Evolutionary conservation across 805 yeast genomes (phyloP), one percentile per base, ranked within the genome.

Genomic region (Helenozyma rhizophorensis): DNA sequence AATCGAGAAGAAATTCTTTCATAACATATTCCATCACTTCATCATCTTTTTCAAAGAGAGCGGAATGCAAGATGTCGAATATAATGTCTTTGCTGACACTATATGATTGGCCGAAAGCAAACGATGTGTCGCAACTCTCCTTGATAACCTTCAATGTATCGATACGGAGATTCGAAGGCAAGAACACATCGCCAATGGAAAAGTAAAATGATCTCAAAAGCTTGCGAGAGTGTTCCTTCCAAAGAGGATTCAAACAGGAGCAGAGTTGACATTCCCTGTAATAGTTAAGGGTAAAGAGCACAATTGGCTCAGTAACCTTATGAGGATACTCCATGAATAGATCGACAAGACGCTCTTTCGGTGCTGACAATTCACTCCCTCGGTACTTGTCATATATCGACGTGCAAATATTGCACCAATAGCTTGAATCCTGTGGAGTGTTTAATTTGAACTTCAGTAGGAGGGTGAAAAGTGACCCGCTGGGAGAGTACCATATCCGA

Each of bases 231-330:
- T 74, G 73, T 2, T 55, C 62, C 28, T 58, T 56, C 84, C 88
- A 81, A 7, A 64, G 53, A 0, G 69, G 60, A 19, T 70, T 55
- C 5, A 78, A 50, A 9, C 77, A 72, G 2, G 78, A 65, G 47
- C 89, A 81, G 19, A 69, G 48, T 33, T 70, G 67, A 32, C 74
- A 73, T 9, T 63, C 60, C 4, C 58, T 55, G 49, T 75, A 79
- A 43, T 60, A 69, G 3, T 61, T 54, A 17, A 82, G 50, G 3
- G 83, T 67, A 32, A 61, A 65, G 4, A 54, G 42, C n/a, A 70
- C 62, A 9, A 60, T 57, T 3, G 53, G 56, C 1, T 58, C 56
- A 9, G 68, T 56, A 17, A 76, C 42, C 30, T 53, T 51, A 3
- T 52, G 54, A 12, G 70, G 43, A 42, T 70, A 50, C 4, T 45